phyloP scores from a whole-genome alignment of 2,329 filamentous ascomycete genomes.

The Herpomyces periplanetae region DNA sequence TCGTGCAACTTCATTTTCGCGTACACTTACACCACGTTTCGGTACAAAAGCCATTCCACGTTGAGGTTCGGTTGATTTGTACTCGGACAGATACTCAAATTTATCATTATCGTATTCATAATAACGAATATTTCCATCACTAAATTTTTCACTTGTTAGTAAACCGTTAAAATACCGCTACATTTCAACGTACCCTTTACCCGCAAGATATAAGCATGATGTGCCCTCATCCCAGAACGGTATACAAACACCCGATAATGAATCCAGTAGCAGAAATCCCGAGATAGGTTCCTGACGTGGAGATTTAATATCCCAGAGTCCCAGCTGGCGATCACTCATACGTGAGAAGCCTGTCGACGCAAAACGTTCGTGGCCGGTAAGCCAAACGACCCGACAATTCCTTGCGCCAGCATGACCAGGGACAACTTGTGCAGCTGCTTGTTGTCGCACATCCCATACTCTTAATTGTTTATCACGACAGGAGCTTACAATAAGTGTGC shows the following conservation, averaged over 20 bases:
- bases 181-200: constrained; percentile 34
- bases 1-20: constrained; percentile 83
- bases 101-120: constrained; percentile 96
- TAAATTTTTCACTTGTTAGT: constrained; percentile 10
- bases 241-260: constrained; percentile 91
- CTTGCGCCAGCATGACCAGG: constrained; percentile 68
- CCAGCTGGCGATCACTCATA: constrained; percentile 91
- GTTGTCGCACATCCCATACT: constrained; percentile 84
- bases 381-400: constrained; percentile 84
- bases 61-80: constrained; percentile 86
- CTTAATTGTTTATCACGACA: constrained; percentile 92
- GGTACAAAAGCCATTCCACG: constrained; percentile 75
- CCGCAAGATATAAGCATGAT: constrained; percentile 73
- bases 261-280: constrained; percentile 62
- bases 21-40: constrained; percentile 69
- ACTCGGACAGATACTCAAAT: constrained; percentile 82
- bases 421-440: constrained; percentile 47
- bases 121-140: constrained; percentile 94
- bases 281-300: constrained; percentile 43
- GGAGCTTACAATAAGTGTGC: constrained; percentile 52
- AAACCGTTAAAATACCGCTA: neutral
- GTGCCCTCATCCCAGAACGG: constrained; percentile 97
- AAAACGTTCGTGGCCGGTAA: constrained; percentile 82
- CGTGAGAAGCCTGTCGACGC: constrained; percentile 87
- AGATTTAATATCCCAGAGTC: constrained; percentile 65